These are phyloP conservation scores for Logfia minima DNA, from an alignment of 129 eudicot species.

Conservation along the genomic window DNA sequence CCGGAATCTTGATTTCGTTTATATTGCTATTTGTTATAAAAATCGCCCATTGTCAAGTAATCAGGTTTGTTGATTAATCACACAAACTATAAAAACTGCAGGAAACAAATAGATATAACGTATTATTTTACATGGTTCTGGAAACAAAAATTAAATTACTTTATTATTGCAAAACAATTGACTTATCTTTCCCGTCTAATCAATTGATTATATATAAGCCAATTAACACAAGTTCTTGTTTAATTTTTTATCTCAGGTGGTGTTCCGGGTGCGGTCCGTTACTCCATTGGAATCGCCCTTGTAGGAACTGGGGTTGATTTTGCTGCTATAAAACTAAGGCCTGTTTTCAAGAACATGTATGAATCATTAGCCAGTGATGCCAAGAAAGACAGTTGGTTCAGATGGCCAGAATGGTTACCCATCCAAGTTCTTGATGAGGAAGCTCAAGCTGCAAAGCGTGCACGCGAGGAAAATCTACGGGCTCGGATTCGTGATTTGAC, in stretches of 20 bases:
- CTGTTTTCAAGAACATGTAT: constrained; percentile 34
- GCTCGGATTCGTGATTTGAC: constrained; percentile 61
- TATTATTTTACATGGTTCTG: background rate
- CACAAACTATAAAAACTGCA: background rate
- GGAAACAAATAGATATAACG: background rate
- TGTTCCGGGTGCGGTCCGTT: constrained; percentile 61
- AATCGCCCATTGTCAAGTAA: background rate
- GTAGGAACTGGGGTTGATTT: constrained; percentile 80
- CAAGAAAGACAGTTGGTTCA: constrained; percentile 50
- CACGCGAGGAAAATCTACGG: constrained; percentile 63
- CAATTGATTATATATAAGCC: background rate
- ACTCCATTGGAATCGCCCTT: constrained; percentile 71
- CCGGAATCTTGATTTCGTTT: background rate
- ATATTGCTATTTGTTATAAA: background rate
- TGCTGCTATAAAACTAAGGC: constrained; percentile 55
- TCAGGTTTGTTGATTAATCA: background rate
- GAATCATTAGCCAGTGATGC: constrained; percentile 20
- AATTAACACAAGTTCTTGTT: constrained; percentile 14
- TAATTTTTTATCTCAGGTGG: constrained; percentile 55
- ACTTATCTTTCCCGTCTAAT: background rate
- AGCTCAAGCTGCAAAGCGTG: constrained; percentile 86
- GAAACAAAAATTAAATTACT: no score
- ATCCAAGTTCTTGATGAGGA: constrained; percentile 88
- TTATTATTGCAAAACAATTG: background rate
- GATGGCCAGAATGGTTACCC: constrained; percentile 93